phyloP scores from a whole-genome alignment of 345 rosid species.

The Bruguiera gymnorhiza region DNA sequence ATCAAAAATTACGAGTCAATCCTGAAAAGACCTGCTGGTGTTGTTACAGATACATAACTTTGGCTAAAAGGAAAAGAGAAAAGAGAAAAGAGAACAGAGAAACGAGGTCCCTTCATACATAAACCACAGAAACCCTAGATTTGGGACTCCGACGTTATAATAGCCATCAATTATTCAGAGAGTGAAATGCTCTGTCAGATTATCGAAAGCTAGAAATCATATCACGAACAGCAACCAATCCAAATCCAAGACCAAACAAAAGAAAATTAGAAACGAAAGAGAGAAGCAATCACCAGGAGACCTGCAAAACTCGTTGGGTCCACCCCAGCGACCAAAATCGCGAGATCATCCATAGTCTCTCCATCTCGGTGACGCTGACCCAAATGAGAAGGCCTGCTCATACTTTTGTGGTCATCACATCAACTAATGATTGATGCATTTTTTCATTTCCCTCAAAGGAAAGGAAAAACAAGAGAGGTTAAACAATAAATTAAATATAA shows the following conservation, averaged over 20 bases:
- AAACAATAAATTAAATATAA: no score
- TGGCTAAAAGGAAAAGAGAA: no score
- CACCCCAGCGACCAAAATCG: conserved; percentile 52
- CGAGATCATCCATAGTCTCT: conserved; percentile 52
- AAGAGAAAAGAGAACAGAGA: no score
- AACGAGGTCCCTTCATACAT: no score
- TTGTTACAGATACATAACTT: no score
- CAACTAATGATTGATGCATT: no score
- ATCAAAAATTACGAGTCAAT: not conserved
- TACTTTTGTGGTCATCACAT: no score
- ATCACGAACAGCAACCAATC: not conserved
- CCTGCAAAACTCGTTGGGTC: conserved; percentile 65
- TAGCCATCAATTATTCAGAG: not conserved
- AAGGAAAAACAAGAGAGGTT: no score
- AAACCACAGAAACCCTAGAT: conserved; percentile 5
- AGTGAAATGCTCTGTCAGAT: not conserved
- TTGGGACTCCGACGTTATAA: not conserved
- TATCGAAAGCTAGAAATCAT: not conserved
- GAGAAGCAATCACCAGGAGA: conserved; percentile 49
- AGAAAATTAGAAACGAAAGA: not conserved
- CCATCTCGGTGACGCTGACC: conserved; percentile 62
- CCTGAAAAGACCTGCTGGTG: not conserved
- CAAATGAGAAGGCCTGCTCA: conserved; percentile 32
- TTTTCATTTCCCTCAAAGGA: no score
- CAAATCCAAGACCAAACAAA: not conserved